Evolutionary conservation across 495 filamentous ascomycete genomes (phyloP).

Genomic region (Penicillium cinerascens): DNA sequence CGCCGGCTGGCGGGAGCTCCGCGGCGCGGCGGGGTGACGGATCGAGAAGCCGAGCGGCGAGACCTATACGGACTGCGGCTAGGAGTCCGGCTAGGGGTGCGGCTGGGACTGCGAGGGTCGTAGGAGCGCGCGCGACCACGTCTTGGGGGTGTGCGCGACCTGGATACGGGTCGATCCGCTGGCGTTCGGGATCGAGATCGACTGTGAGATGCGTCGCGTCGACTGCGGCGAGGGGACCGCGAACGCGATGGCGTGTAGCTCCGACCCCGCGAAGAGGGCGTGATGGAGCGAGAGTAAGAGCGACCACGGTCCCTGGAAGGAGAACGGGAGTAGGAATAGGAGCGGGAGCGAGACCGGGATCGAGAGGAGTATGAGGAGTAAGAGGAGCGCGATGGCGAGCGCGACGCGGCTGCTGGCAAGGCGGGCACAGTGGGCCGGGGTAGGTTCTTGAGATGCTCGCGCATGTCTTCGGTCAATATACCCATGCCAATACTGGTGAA

Average conservation of each 20-base stretch:
- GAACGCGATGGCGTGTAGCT: constrained; percentile 32
- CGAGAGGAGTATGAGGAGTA: constrained; percentile 41
- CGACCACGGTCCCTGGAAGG: constrained; percentile 32
- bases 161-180: constrained; percentile 16
- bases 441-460: constrained; percentile 80
- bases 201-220: constrained; percentile 34
- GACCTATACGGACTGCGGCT: constrained; percentile 24
- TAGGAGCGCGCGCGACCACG: constrained; percentile 26
- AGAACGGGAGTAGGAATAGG: constrained; percentile 41
- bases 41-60: constrained; percentile 32
- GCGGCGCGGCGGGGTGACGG: constrained; percentile 34
- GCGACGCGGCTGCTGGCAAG: constrained; percentile 55
- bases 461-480: constrained; percentile 90
- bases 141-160: constrained; percentile 26
- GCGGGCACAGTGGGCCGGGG: constrained; percentile 73
- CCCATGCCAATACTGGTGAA: constrained; percentile 98
- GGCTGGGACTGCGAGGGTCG: constrained; percentile 26
- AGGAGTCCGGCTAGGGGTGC: constrained; percentile 10
- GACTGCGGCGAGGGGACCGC: constrained; percentile 31
- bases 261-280: constrained; percentile 37
- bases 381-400: constrained; percentile 57
- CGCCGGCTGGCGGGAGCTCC: constrained; percentile 12
- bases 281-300: constrained; percentile 38
- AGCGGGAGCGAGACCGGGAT: constrained; percentile 32
- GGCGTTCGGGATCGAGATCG: constrained; percentile 19